These are phyloP conservation scores for Pseudogymnoascus sp. DNA, from an alignment of 2,329 filamentous ascomycete genomes.

Conservation along the genomic window DNA sequence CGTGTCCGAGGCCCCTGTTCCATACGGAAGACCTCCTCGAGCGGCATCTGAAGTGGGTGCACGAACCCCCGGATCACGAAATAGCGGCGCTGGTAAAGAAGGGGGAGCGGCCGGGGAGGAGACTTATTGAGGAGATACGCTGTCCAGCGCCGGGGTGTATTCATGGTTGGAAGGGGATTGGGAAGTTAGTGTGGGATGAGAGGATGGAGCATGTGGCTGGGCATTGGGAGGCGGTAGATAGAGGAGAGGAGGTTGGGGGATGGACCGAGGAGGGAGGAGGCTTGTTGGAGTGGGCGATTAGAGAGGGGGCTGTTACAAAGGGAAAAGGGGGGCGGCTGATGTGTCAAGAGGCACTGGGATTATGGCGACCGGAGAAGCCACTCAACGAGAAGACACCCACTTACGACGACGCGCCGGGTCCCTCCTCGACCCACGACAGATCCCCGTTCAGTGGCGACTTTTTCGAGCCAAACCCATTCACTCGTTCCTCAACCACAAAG, in stretches of 20 bases:
- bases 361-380: neutral
- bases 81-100: neutral
- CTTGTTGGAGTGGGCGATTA: neutral
- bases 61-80: slow-evolving; percentile 42
- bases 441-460: neutral
- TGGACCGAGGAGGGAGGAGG: neutral
- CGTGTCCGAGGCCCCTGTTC: slow-evolving; percentile 40
- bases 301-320: neutral
- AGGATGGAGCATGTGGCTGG: slow-evolving; percentile 81
- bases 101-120: neutral
- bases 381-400: neutral
- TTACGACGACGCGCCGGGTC: neutral
- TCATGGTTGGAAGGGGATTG: neutral
- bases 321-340: neutral
- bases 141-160: neutral
- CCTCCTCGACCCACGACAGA: too few relatives aligned
- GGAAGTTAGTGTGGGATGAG: slow-evolving; percentile 53
- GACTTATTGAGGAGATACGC: neutral
- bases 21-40: slow-evolving; percentile 90
- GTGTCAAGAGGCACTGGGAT: neutral
- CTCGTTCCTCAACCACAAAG: neutral
- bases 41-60: slow-evolving; percentile 82
- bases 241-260: neutral
- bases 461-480: neutral
- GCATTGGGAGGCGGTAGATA: slow-evolving; percentile 55